Evolutionary conservation across 441 rosid genomes (phyloP).

Genomic region (Biscutella laevigata): DNA sequence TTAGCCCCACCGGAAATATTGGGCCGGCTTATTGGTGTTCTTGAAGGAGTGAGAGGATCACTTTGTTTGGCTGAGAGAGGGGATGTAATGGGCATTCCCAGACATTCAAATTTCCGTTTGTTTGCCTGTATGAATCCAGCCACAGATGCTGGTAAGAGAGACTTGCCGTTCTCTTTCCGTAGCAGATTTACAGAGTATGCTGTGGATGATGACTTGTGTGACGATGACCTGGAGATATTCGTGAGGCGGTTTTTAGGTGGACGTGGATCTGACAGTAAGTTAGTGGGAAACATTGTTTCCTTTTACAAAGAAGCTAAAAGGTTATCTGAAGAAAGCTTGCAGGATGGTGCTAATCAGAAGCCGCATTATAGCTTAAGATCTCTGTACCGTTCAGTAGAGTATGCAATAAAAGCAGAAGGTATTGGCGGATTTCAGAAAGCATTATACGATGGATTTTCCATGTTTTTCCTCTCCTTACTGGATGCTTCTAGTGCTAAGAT

Average conservation of each 20-base stretch:
- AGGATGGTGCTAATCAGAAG: conserved; percentile 99
- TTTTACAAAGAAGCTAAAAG: conserved; percentile 78
- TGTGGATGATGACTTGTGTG: conserved; percentile 79
- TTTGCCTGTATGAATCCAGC: conserved; percentile 99
- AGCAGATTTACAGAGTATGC: conserved; percentile 89
- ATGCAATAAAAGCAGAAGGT: conserved; percentile 57
- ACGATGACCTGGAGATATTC: conserved; percentile 67
- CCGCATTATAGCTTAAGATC: conserved; percentile 97
- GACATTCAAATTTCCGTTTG: conserved; percentile 76
- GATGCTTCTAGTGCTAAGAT: conserved; percentile 75
- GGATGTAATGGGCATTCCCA: conserved; percentile 57
- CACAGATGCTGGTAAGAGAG: conserved; percentile 98
- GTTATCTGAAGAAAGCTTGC: conserved; percentile 80
- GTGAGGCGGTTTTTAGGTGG: conserved; percentile 66
- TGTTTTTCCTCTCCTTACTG: conserved; percentile 88
- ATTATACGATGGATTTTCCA: conserved; percentile 77
- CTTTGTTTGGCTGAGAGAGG: conserved; percentile 98
- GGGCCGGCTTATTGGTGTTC: conserved; percentile 88
- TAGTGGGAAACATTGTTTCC: conserved; percentile 46
- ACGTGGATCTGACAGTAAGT: conserved; percentile 38
- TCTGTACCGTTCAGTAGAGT: conserved; percentile 86
- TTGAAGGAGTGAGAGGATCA: conserved; percentile 88
- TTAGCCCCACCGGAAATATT: conserved; percentile 94
- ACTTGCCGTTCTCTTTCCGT: conserved; percentile 65
- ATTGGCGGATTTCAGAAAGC: conserved; percentile 59